These are phyloP conservation scores for Saccharomycopsis fibuligera DNA, from an alignment of 805 yeast genomes.

Conservation along the genomic window DNA sequence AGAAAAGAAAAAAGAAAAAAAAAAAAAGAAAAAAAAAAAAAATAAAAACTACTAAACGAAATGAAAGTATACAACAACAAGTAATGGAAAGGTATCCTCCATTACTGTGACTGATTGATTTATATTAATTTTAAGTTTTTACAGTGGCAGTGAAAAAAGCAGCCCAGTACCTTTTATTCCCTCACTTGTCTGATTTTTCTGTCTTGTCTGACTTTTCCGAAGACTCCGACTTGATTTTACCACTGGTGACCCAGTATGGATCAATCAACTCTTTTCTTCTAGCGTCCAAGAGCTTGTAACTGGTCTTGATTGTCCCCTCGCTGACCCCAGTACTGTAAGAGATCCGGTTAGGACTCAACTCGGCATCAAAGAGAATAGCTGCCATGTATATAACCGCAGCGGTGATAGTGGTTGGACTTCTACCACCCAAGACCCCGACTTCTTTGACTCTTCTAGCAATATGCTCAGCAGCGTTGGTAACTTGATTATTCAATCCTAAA, in stretches of 20 bases:
- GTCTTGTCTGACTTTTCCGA: too few relatives aligned
- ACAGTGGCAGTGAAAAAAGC: too few relatives aligned
- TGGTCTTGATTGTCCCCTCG: slow-evolving; percentile 94
- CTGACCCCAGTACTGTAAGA: slow-evolving; percentile 93
- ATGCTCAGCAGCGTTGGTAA: slow-evolving; percentile 87
- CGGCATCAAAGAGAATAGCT: slow-evolving; percentile 76
- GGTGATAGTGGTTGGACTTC: slow-evolving; percentile 95
- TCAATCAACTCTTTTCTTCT: slow-evolving; percentile 69
- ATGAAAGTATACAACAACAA: too few relatives aligned
- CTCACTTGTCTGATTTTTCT: too few relatives aligned
- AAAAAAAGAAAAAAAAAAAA: background rate
- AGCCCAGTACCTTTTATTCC: too few relatives aligned
- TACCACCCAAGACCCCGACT: slow-evolving; percentile 89
- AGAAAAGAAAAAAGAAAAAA: background rate
- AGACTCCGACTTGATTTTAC: too few relatives aligned
- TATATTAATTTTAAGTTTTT: too few relatives aligned
- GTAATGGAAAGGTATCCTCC: too few relatives aligned
- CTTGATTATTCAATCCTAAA: slow-evolving; percentile 76
- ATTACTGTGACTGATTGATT: too few relatives aligned
- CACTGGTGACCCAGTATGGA: slow-evolving; percentile 51
- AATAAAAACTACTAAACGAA: too few relatives aligned
- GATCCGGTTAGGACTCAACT: slow-evolving; percentile 69
- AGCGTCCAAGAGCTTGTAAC: slow-evolving; percentile 75
- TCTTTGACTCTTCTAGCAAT: slow-evolving; percentile 88
- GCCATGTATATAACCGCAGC: slow-evolving; percentile 97